Percentiles rank a stretch among this genome's conserved stretches.
Conservation (phyloP, 208 protist genomes). For the Novymonas esmeraldas region DNA sequence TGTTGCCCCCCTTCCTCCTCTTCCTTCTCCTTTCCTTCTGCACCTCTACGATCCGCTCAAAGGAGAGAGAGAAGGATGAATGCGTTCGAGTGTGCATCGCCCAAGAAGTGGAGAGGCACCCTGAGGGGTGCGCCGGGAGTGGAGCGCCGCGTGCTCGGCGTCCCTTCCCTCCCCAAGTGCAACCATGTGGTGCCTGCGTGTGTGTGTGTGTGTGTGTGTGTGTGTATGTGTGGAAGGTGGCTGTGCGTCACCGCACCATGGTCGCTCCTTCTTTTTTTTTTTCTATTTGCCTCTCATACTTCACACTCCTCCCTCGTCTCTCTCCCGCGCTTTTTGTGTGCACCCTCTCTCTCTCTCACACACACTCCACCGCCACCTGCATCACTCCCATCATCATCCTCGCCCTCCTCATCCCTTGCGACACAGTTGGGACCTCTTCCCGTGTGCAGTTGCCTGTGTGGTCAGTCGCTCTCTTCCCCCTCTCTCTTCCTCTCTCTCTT, state of each 20-base stretch:
- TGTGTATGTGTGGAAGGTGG: neutral
- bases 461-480: neutral
- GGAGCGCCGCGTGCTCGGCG: too few species aligned
- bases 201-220: neutral
- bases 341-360: neutral
- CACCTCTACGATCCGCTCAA: too few species aligned
- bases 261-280: neutral
- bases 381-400: neutral
- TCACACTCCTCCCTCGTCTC: slow-evolving; percentile 4
- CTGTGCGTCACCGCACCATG: too few species aligned
- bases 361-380: neutral
- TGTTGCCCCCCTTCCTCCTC: too few species aligned
- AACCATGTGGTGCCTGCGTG: neutral
- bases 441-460: too few species aligned
- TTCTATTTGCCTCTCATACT: neutral
- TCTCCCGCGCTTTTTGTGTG: neutral
- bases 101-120: neutral
- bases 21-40: too few species aligned
- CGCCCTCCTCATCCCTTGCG: neutral
- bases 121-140: neutral
- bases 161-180: neutral
- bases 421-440: too few species aligned
- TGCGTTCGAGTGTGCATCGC: neutral
- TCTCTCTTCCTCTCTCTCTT: neutral
- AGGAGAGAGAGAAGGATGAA: too few species aligned